Conservation (phyloP, 371 early-diverging fungal species). For the Chytridium lagenaria region DNA sequence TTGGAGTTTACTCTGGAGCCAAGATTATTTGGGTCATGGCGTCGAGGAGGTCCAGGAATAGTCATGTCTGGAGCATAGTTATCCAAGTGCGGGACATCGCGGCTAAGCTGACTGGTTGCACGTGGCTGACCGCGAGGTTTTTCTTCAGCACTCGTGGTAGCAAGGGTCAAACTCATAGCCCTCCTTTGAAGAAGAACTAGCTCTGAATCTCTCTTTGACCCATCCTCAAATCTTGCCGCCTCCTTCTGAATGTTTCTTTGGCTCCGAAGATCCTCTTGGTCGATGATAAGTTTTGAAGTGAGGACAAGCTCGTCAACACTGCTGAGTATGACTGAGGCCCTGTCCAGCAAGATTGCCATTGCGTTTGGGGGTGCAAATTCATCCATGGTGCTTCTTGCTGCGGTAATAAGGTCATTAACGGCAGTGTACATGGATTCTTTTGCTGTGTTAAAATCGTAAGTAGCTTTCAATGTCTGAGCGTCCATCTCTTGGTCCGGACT, state of each 20-base stretch:
- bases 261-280: slow-evolving; percentile 41
- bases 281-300: slow-evolving; percentile 47
- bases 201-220: slow-evolving; percentile 31
- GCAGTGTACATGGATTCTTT: slow-evolving; percentile 43
- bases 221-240: slow-evolving; percentile 3
- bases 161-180: slow-evolving; percentile 41
- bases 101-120: background rate
- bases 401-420: slow-evolving; percentile 50
- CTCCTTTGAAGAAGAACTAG: slow-evolving; percentile 38
- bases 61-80: background rate
- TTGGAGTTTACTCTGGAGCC: background rate
- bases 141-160: slow-evolving; percentile 6
- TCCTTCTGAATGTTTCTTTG: slow-evolving; percentile 32
- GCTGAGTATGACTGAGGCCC: slow-evolving; percentile 40
- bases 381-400: slow-evolving; percentile 44
- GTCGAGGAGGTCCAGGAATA: background rate
- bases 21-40: background rate
- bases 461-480: background rate
- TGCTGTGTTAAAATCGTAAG: slow-evolving; percentile 31
- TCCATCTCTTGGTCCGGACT: background rate
- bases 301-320: slow-evolving; percentile 49
- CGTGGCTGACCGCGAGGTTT: background rate
- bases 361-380: slow-evolving; percentile 51
- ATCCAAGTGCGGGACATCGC: background rate
- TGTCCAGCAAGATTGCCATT: slow-evolving; percentile 34